These are phyloP conservation scores for Picocystis sp. DNA, from an alignment of 163 green algal genomes.

Conservation along the genomic window DNA sequence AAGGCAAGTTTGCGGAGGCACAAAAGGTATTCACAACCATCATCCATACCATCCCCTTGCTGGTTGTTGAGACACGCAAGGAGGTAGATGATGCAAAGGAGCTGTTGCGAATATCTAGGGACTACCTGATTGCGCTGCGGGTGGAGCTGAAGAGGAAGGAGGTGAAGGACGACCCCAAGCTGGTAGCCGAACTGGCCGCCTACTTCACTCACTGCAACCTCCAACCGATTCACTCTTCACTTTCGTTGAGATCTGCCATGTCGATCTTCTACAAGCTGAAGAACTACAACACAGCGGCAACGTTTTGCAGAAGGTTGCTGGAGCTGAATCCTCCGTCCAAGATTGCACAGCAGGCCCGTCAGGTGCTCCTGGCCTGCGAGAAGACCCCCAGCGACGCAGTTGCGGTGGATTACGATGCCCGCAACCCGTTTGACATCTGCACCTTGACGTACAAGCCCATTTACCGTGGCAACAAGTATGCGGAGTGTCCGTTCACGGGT, in stretches of 20 bases:
- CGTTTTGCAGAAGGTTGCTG: constrained; percentile 79
- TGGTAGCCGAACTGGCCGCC: constrained; percentile 81
- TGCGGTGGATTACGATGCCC: constrained; percentile 85
- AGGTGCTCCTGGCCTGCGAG: constrained; percentile 13
- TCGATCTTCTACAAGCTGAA: constrained; percentile 90
- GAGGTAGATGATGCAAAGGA: constrained; percentile 95
- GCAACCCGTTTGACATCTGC: constrained; percentile 97
- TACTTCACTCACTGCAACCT: constrained; percentile 99
- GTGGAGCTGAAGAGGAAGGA: constrained; percentile 77
- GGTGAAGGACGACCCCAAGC: constrained; percentile 34
- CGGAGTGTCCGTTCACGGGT: constrained; percentile 55
- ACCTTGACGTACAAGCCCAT: constrained; percentile 84
- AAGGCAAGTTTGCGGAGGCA: constrained; percentile 92
- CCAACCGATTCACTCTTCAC: constrained; percentile 62
- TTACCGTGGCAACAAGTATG: constrained; percentile 53
- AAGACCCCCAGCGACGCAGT: constrained; percentile 68
- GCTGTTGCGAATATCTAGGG: constrained; percentile 69
- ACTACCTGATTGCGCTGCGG: constrained; percentile 83
- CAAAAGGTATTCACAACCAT: constrained; percentile 67
- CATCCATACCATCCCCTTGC: constrained; percentile 71
- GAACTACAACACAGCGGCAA: constrained; percentile 71
- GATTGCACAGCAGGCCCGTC: constrained; percentile 19
- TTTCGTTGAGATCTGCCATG: constrained; percentile 84
- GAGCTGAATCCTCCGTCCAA: constrained; percentile 77
- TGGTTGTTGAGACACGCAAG: constrained; percentile 69